phyloP scores from a whole-genome alignment of 805 yeast genomes.

The Metschnikowia henanensis region DNA sequence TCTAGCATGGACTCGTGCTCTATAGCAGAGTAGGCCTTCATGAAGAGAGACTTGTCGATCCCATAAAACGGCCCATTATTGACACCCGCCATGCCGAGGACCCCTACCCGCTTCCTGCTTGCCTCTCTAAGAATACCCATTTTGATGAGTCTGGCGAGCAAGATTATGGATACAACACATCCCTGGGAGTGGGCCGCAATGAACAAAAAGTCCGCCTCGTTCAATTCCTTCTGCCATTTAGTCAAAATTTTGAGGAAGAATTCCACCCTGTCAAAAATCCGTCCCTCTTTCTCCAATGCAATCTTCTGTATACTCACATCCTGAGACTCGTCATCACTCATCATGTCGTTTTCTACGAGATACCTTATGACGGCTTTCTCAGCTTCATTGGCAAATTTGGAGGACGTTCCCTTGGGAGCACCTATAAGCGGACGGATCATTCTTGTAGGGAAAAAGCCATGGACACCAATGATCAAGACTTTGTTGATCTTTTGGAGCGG shows the following conservation, averaged over 20 bases:
- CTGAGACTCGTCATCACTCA: slow-evolving; percentile 31
- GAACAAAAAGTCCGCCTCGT: slow-evolving; percentile 79
- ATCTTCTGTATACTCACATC: slow-evolving; percentile 71
- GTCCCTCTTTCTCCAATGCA: slow-evolving; percentile 93
- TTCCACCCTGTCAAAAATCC: slow-evolving; percentile 80
- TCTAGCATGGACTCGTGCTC: slow-evolving; percentile 87
- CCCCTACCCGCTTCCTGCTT: slow-evolving; percentile 52
- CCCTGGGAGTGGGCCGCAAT: slow-evolving; percentile 97
- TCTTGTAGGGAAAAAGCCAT: slow-evolving; percentile 92
- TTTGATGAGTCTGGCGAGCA: slow-evolving; percentile 72
- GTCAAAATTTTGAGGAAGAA: slow-evolving; percentile 71
- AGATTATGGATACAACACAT: slow-evolving; percentile 81
- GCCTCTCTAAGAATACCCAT: slow-evolving; percentile 45
- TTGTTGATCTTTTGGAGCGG: slow-evolving; percentile 45
- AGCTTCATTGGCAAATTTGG: slow-evolving; percentile 87
- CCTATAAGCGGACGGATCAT: slow-evolving; percentile 86
- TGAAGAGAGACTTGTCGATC: slow-evolving; percentile 75
- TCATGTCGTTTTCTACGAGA: slow-evolving; percentile 47
- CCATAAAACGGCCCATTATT: slow-evolving; percentile 95
- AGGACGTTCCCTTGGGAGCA: slow-evolving; percentile 95
- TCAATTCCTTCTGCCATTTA: slow-evolving; percentile 61
- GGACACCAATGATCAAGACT: slow-evolving; percentile 87
- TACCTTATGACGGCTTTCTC: slow-evolving; percentile 68
- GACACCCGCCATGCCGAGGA: slow-evolving; percentile 94
- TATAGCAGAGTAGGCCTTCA: slow-evolving; percentile 86